Base-by-base conservation (phyloP, 169 alveolate species). In the Plasmodium reichenowi region DNA sequence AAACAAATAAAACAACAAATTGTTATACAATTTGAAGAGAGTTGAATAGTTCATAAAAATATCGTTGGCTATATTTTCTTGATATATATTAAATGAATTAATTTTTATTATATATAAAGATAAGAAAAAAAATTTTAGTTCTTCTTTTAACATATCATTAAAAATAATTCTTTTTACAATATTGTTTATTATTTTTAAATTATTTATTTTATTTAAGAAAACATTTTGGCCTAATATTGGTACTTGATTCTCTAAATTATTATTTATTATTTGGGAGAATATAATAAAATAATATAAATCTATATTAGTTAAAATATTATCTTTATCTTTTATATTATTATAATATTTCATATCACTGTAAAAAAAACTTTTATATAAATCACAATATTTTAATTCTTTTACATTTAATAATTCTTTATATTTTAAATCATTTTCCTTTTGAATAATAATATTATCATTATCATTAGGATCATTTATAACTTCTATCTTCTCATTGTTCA, bases 221-320 rank as follows among this genome's bases (percentile, higher is more conserved):
- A 83, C 20, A 83, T 83, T 83, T 83, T 83, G 85, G 3, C 91
- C 91, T 72, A 83, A 56, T 3, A 68, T 72, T 56, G 59, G 72
- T 17, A 83, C 91, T 3, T 68, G 52, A 58, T 63, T 83, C 26
- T 83, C 91, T 24, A 83, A 50, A 62, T 83, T 83, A 29, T 83
- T 83, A 68, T 83, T 83, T 12, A 83, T 54, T 17, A 83, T 83
- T 83, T 83, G 91, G 20, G 91, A 67, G 52, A 83, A 83, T 5
- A 83, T 17, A 17, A 83, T 71, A 58, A 83, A 83, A 60, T 29
- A 83, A 43, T 83, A 83, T 24, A 83, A 68, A 54, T 83, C 91
- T 24, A 83, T 32, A 10, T 20, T 43, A 2, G 74, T 83, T 8
- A 83, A 73, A 9, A 83, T 67, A 47, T 62, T 13, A 2, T 83